Base-by-base conservation (phyloP, 2,329 filamentous ascomycete species). In the Lithohypha guttulata region DNA sequence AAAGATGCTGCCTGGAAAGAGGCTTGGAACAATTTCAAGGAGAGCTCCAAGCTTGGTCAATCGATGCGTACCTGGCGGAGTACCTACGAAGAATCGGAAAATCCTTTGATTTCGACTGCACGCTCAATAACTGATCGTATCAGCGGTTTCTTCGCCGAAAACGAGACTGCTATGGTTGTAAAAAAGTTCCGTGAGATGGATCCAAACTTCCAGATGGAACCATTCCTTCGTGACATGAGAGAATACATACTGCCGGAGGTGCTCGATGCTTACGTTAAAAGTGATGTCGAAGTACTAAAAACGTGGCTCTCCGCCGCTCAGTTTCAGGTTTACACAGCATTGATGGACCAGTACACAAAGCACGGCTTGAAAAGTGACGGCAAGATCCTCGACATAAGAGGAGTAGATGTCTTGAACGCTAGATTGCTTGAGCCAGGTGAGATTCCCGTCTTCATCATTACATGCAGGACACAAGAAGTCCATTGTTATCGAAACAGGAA, bases 1-100 rank as follows among this genome's bases (percentile, higher is more conserved):
- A 98, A 98, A 64, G 91, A 98, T 53, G 80, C 91, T 10, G 84
- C 83, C 15, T 96, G 89, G 85, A 95, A 94, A 65, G 89, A 96
- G 61, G 85, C 86, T n/a, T 98, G 91, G 91, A 77, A 81, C 54
- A 83, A 91, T 36, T 98, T 96, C 74, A 81, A 82, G 47, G 91
- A 98, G 59, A 78, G 77, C 49, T 94, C 81, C 63, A 85, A 81
- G 52, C 64, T 95, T 43, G 84, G 94, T 59, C 89, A 95, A 63
- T 79, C 81, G 42, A 66, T 95, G 45, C 95, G 94, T 64, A 77
- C 71, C 57, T 76, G 94, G 64, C 87, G 89, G 63, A 77, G 75
- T 41, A 79, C 79, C 41, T 96, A 96, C 65, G 81, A 93, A 51
- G 91, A 98, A 64, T 96, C 91, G 8, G 91, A 98, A 58, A 98